A percentile compares a stretch with the other conserved stretches of the same genome.
Evolutionary conservation across 78 protist species (phyloP).

Genomic region (Cavenderia fasciculata): DNA sequence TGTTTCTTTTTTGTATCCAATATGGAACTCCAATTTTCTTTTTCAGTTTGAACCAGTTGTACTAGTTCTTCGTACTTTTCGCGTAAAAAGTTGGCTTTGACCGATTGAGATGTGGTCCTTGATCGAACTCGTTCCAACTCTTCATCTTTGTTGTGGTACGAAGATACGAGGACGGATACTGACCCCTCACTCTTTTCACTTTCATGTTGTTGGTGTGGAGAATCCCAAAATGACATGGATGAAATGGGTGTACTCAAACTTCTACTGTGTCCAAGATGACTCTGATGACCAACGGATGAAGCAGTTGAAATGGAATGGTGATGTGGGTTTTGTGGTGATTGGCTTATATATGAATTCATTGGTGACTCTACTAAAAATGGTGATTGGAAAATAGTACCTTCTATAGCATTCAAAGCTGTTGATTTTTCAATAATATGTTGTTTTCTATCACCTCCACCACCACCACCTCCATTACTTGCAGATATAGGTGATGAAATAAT

Average conservation of each 20-base stretch:
- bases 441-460: not conserved
- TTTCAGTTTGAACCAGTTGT: constrained; percentile 54
- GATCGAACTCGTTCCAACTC: constrained; percentile 49
- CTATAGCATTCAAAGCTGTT: constrained; percentile 8
- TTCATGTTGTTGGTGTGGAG: constrained; percentile 39
- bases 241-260: not conserved
- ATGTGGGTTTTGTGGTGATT: not conserved
- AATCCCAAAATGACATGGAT: constrained; percentile 70
- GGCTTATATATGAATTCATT: too few species aligned
- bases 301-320: not conserved
- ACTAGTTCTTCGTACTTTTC: constrained; percentile 40
- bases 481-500: not conserved
- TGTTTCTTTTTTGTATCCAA: constrained; percentile 18
- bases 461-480: too few species aligned
- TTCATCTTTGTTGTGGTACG: constrained; percentile 51
- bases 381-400: not conserved
- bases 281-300: constrained; percentile 5
- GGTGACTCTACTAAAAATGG: constrained; percentile 9
- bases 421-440: constrained; percentile 29
- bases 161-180: constrained; percentile 20
- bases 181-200: constrained; percentile 7
- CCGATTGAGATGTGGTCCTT: constrained; percentile 13
- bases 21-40: constrained; percentile 6
- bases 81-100: constrained; percentile 10
- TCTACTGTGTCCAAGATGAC: not conserved